Base-by-base conservation (phyloP, 2,329 filamentous ascomycete genomes). In the Xylaria sp. region DNA sequence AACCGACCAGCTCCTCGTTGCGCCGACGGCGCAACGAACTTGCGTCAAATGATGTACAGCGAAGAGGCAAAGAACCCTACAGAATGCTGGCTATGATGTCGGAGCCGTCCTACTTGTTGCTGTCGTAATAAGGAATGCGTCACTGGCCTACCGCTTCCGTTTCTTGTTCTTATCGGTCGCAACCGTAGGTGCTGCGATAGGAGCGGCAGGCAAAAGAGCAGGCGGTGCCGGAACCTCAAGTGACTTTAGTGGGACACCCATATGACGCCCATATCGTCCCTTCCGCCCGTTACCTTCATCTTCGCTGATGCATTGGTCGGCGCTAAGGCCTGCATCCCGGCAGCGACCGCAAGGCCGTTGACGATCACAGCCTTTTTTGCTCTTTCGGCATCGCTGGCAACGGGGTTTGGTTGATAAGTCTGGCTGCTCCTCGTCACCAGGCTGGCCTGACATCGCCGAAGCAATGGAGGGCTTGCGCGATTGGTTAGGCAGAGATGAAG, bases 341-440 rank as follows among this genome's bases (percentile, higher is more conserved):
- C 96, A 99, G 70, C 96, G 89, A 63, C 94, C 93, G 77, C 96
- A 99, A 31, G 96, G 96, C 44, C 96, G 90, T 81, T 98, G 96
- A 65, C 96, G 91, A 82, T 99, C 96, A 78, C 96, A 99, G 13
- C 96, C 96, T 82, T 99, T 99, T 86, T 99, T 99, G 83, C 95
- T 98, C 88, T 99, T 99, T 75, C 96, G 92, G 85, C 96, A 99
- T 65, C 96, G 92, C 79, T 99, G 96, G 84, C 96, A 99, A 69
- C 96, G 94, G 63, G 96, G 96, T 82, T 98, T 97, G 72, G 92
- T 94, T 0, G 95, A 97, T 22, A 98, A 83, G 74, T 99, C 95
- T 2, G 94, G 96, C 55, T 97, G 84, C 64, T 97, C 94, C 71
- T 97, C 94, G 71, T 97, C 93, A 72, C 94, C 93, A 36, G 84